Base-by-base conservation (phyloP, 1,284 basidiomycete species). In the Sporisorium exsertum region DNA sequence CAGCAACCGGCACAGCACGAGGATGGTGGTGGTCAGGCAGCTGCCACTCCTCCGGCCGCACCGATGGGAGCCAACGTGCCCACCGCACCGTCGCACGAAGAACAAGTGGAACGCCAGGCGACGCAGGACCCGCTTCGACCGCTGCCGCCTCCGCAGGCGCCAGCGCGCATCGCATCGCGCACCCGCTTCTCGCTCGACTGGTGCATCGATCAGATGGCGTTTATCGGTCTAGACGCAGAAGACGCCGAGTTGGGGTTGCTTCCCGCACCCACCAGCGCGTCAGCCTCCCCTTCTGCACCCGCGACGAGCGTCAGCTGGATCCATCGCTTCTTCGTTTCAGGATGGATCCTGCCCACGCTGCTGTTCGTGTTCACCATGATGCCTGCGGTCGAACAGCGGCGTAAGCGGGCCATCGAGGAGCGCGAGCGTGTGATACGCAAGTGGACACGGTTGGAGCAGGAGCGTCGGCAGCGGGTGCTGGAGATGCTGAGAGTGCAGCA, bases 401-500 rank as follows among this genome's bases (percentile, higher is more conserved):
- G 79, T 12, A 69, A 75, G 42, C 45, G 59, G 1, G 79, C 79
- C 2, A 75, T 81, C 40, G 78, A 80, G 33, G 72, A 74, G 33
- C 43, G 79, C 4, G 79, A 77, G 29, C 27, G 68, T 1, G 59
- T 68, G 18, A 72, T 77, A 15, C 54, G 74, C 4, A 66, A 72
- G 40, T 72, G 69, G 73, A 54, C 45, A 1, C 16, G 72, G 5
- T 37, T 70, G 9, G 67, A 70, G 51, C 26, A 58, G 2, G 72
- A 75, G 37, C 55, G 72, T n/a, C 32, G 60, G 1, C 18, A 70
- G 16, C 47, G 61, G 0, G 33, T 50, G 12, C 5, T 10, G 8
- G 58, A 67, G 32, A 8, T 67, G n/a, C 46, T 60, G 18, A 20
- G 53, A 12, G 15, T 37, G 35, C 29, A 58, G 35, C 24, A 58